Evolutionary conservation across 495 filamentous ascomycete species (phyloP).

Genomic region (Aspergillus egyptiacus): DNA sequence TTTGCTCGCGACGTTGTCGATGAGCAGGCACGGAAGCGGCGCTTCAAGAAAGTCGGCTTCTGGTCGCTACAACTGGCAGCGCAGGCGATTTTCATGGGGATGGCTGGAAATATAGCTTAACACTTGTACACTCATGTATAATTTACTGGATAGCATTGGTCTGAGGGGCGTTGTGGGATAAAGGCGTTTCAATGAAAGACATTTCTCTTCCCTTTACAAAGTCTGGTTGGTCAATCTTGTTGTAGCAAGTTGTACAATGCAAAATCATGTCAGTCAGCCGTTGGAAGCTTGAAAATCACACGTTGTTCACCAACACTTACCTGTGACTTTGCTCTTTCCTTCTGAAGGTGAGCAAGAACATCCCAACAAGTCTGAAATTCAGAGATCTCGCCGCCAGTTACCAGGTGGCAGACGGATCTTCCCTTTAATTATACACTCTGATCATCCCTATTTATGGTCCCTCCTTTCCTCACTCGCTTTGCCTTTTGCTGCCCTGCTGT

Average conservation of each 20-base stretch:
- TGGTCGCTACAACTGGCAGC: slow-evolving; percentile 89
- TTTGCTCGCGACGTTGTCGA: slow-evolving; percentile 87
- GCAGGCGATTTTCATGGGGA: slow-evolving; percentile 91
- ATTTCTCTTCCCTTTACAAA: slow-evolving; percentile 3
- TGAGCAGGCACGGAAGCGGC: slow-evolving; percentile 71
- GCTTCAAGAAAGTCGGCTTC: slow-evolving; percentile 92
- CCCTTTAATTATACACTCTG: slow-evolving; percentile 1
- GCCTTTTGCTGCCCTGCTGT: background rate
- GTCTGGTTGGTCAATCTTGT: background rate
- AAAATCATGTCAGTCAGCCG: background rate
- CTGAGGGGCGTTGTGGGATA: slow-evolving; percentile 10
- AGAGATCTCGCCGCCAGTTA: background rate
- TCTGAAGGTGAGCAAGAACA: background rate
- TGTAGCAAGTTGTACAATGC: background rate
- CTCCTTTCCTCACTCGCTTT: slow-evolving; percentile 3
- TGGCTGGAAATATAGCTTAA: slow-evolving; percentile 79
- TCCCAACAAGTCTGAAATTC: background rate
- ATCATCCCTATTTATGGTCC: slow-evolving; percentile 6
- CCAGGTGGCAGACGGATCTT: slow-evolving; percentile 4
- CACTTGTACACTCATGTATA: slow-evolving; percentile 24
- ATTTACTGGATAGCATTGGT: slow-evolving; percentile 5
- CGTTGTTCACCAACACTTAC: background rate
- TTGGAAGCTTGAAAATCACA: background rate
- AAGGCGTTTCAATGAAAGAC: slow-evolving; percentile 10
- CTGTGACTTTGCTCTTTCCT: background rate